Percentiles rank a stretch among this genome's conserved stretches.
These are phyloP conservation scores for Ogataea parapolymorpha DNA, from an alignment of 805 yeast species.

Conservation along the genomic window DNA sequence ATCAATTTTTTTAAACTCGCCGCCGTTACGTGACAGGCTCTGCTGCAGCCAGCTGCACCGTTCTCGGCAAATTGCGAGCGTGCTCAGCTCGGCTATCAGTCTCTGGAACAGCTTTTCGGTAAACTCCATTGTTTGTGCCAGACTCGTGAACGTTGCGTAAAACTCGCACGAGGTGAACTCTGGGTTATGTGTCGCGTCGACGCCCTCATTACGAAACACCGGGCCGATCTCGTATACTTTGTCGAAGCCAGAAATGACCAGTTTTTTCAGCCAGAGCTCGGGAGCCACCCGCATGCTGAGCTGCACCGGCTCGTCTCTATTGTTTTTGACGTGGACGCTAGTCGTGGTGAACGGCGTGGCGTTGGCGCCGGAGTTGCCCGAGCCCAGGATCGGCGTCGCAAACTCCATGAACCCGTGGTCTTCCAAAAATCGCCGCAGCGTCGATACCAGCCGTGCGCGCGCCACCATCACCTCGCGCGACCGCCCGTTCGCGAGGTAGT, in stretches of 20 bases:
- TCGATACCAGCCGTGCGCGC: conserved; percentile 52
- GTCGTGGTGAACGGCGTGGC: conserved; percentile 81
- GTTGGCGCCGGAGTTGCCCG: conserved; percentile 76
- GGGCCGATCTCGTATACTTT: conserved; percentile 83
- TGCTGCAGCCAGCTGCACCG: conserved; percentile 20
- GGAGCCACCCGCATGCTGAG: conserved; percentile 86
- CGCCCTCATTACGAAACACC: conserved; percentile 87
- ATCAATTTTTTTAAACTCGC: conserved; percentile 47
- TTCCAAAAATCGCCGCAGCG: conserved; percentile 57
- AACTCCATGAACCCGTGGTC: conserved; percentile 68
- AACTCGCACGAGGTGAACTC: conserved; percentile 91
- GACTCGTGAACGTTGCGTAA: conserved; percentile 66
- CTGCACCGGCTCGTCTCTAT: conserved; percentile 23
- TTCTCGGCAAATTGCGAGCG: conserved; percentile 21
- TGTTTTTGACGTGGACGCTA: conserved; percentile 34
- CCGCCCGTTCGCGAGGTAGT: conserved; percentile 59
- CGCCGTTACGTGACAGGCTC: conserved; percentile 16
- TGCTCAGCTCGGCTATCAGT: conserved; percentile 30
- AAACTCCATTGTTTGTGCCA: conserved; percentile 61
- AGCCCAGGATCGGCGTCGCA: conserved; percentile 78
- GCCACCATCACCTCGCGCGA: conserved; percentile 46
- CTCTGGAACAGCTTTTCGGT: conserved; percentile 59
- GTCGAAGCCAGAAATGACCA: conserved; percentile 83
- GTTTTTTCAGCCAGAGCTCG: conserved; percentile 85
- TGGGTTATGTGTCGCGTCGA: conserved; percentile 90